Evolutionary conservation across 495 filamentous ascomycete species (phyloP).

Genomic region (Daldinia childiae): DNA sequence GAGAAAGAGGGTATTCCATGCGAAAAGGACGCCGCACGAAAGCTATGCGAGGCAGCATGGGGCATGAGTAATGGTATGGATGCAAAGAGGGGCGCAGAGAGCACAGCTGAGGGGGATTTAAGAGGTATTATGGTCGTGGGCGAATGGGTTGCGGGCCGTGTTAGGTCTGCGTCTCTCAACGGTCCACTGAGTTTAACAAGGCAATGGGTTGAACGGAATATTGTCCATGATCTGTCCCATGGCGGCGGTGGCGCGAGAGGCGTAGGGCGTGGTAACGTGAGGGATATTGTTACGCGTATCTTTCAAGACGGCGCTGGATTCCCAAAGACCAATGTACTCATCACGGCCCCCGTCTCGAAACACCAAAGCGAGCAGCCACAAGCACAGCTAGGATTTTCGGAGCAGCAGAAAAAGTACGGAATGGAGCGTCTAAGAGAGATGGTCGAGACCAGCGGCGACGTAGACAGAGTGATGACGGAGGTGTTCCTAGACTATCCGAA

Average conservation of each 20-base stretch:
- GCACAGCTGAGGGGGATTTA: slow-evolving; percentile 87
- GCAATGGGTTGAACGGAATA: slow-evolving; percentile 83
- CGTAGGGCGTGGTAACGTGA: slow-evolving; percentile 77
- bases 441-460: slow-evolving; percentile 87
- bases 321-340: slow-evolving; percentile 61
- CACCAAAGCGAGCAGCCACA: slow-evolving; percentile 57
- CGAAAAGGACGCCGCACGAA: slow-evolving; percentile 86
- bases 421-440: slow-evolving; percentile 85
- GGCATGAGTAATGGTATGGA: slow-evolving; percentile 74
- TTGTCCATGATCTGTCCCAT: slow-evolving; percentile 74
- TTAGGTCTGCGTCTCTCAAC: slow-evolving; percentile 63
- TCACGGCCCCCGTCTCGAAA: slow-evolving; percentile 42
- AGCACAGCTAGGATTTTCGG: slow-evolving; percentile 70
- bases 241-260: slow-evolving; percentile 81
- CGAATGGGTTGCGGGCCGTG: slow-evolving; percentile 90
- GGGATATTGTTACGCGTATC: slow-evolving; percentile 83
- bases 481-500: slow-evolving; percentile 84
- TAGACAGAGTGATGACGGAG: slow-evolving; percentile 82
- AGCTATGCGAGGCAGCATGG: slow-evolving; percentile 92
- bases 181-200: slow-evolving; percentile 67
- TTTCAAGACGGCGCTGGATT: slow-evolving; percentile 91
- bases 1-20: slow-evolving; percentile 83
- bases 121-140: slow-evolving; percentile 91
- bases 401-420: slow-evolving; percentile 77
- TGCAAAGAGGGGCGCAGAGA: slow-evolving; percentile 62